phyloP scores from a whole-genome alignment of 495 filamentous ascomycete genomes.

The Aspergillus panamensis region DNA sequence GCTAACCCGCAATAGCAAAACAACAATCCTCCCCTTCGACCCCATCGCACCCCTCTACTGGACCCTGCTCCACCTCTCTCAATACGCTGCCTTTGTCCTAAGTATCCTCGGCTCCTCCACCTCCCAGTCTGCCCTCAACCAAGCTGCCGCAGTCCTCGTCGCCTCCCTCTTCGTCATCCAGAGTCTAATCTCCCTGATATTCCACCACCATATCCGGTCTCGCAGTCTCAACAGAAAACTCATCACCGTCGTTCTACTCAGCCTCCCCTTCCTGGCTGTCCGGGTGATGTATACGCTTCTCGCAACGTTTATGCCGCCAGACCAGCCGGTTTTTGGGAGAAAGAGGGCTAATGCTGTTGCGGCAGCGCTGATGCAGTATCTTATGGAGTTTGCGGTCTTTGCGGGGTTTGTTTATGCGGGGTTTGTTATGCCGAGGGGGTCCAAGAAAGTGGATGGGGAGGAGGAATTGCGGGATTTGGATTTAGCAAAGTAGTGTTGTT shows the following conservation, averaged over 20 bases:
- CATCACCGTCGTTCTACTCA: neutral
- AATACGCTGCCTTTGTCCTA: slow-evolving; percentile 6
- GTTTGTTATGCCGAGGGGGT: neutral
- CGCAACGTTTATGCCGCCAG: neutral
- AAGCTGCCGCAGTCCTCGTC: neutral
- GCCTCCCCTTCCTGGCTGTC: neutral
- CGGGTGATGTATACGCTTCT: neutral
- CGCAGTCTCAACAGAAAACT: neutral
- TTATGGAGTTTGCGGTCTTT: slow-evolving; percentile 7
- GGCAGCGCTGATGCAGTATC: slow-evolving; percentile 4
- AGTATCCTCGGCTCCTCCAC: neutral
- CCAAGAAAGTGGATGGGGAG: neutral
- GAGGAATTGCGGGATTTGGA: neutral
- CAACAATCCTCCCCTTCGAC: neutral
- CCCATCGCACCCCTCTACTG: neutral
- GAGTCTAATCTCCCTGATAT: neutral
- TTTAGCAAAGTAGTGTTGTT: no score
- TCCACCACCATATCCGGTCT: neutral
- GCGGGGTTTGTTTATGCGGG: slow-evolving; percentile 3
- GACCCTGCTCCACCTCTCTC: slow-evolving; percentile 2
- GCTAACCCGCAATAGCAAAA: neutral
- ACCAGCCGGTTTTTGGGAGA: neutral
- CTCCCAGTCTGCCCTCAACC: neutral
- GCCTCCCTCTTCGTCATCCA: neutral
- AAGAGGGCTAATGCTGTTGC: neutral